phyloP scores from a whole-genome alignment of 768 basidiomycete genomes.

The Phanerochaete carnosa region DNA sequence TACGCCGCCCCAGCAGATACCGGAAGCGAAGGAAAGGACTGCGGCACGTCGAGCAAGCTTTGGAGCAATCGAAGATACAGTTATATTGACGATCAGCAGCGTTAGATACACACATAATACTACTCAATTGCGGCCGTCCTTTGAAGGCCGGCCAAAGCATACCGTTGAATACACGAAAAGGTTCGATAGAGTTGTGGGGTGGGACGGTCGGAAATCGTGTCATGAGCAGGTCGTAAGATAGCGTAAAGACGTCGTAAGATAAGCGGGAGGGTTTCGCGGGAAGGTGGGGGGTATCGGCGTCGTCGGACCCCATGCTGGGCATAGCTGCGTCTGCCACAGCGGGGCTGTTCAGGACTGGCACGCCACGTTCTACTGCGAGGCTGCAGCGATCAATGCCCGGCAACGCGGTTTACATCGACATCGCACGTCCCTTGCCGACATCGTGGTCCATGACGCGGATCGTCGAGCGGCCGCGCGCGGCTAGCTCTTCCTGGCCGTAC shows the following conservation, averaged over 20 bases:
- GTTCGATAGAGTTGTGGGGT: neutral
- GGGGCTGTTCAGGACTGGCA: neutral
- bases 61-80: neutral
- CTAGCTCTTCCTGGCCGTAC: slow-evolving; percentile 37
- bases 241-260: neutral
- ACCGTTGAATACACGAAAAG: neutral
- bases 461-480: slow-evolving; percentile 61
- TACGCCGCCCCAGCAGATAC: neutral
- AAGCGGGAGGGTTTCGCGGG: neutral
- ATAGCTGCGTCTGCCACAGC: neutral
- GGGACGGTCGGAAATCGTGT: neutral
- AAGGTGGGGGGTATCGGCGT: neutral
- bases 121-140: neutral
- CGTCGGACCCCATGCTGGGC: neutral
- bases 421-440: slow-evolving; percentile 72
- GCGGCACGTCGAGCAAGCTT: neutral
- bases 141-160: neutral
- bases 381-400: neutral
- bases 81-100: neutral
- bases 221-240: neutral
- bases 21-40: neutral
- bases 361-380: slow-evolving; percentile 9
- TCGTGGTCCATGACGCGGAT: slow-evolving; percentile 55
- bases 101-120: neutral
- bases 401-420: slow-evolving; percentile 60